Evolutionary conservation across 2,329 filamentous ascomycete genomes (phyloP).

Genomic region (Fusarium sp.): DNA sequence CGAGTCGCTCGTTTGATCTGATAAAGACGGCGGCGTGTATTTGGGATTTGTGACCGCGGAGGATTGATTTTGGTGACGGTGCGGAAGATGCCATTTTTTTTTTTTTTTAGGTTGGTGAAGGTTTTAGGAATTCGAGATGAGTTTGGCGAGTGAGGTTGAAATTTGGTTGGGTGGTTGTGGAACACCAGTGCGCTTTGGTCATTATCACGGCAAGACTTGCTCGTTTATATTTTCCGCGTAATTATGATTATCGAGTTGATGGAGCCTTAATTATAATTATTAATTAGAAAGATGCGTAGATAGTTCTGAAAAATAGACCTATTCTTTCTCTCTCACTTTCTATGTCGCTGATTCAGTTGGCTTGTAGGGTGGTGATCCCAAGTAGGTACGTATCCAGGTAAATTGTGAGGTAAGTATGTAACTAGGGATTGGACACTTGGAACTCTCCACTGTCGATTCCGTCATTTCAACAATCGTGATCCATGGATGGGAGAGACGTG

Average conservation of each 20-base stretch:
- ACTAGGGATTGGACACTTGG: neutral
- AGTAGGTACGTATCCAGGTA: neutral
- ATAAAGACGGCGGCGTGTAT: conserved; percentile 84
- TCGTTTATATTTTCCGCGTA: neutral
- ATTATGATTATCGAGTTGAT: neutral
- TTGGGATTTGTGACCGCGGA: conserved; percentile 86
- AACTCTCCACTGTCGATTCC: neutral
- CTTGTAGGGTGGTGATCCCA: neutral
- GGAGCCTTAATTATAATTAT: neutral
- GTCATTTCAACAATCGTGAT: neutral
- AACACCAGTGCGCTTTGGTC: neutral
- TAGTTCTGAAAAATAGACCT: neutral
- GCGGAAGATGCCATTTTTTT: conserved; percentile 46
- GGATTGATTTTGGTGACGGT: conserved; percentile 68
- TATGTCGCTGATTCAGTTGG: neutral
- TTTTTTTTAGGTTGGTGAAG: neutral
- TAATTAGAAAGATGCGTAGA: no score
- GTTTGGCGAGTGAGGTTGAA: neutral
- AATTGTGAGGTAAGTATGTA: no score
- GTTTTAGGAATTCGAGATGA: conserved; percentile 2
- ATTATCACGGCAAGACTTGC: neutral
- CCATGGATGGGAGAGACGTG: neutral
- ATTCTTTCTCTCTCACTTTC: neutral
- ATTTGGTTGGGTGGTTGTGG: conserved; percentile 9
- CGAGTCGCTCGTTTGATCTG: conserved; percentile 78